phyloP scores from a whole-genome alignment of 805 yeast genomes.

The Starmerella riodocensis region DNA sequence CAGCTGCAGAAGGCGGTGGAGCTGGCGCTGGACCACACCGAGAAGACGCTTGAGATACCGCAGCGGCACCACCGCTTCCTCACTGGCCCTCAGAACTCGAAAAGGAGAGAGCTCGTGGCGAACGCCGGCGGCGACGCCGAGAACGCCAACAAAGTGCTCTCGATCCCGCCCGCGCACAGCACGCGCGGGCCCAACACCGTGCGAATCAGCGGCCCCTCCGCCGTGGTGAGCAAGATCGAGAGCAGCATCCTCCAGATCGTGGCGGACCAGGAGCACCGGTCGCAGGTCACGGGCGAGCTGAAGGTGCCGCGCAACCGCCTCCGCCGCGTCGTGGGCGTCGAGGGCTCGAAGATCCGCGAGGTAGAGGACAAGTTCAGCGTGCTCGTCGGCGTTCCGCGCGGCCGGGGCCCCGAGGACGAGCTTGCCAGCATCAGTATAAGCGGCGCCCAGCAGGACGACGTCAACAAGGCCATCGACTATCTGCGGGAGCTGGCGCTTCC shows the following conservation, averaged over 20 bases:
- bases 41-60: constrained; percentile 50
- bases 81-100: constrained; percentile 68
- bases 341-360: constrained; percentile 59
- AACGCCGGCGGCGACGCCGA: constrained; percentile 59
- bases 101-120: constrained; percentile 55
- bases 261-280: constrained; percentile 31
- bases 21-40: constrained; percentile 49
- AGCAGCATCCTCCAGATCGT: constrained; percentile 51
- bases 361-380: constrained; percentile 60
- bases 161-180: constrained; percentile 51
- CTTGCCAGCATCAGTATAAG: constrained; percentile 50
- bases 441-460: constrained; percentile 57
- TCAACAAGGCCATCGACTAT: constrained; percentile 39
- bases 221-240: constrained; percentile 55
- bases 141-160: constrained; percentile 41
- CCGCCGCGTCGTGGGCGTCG: constrained; percentile 65
- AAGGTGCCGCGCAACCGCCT: constrained; percentile 62
- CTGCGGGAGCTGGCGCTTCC: constrained; percentile 44
- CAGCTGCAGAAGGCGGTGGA: constrained; percentile 50
- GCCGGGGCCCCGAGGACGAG: constrained; percentile 48
- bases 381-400: constrained; percentile 57
- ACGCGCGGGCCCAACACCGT: constrained; percentile 32
- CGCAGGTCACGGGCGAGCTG: constrained; percentile 19
- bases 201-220: constrained; percentile 56
- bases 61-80: constrained; percentile 61